Evolutionary conservation across 768 basidiomycete genomes (phyloP), one percentile per base, ranked within the genome.

Genomic region (Naganishia vaughanmartiniae): DNA sequence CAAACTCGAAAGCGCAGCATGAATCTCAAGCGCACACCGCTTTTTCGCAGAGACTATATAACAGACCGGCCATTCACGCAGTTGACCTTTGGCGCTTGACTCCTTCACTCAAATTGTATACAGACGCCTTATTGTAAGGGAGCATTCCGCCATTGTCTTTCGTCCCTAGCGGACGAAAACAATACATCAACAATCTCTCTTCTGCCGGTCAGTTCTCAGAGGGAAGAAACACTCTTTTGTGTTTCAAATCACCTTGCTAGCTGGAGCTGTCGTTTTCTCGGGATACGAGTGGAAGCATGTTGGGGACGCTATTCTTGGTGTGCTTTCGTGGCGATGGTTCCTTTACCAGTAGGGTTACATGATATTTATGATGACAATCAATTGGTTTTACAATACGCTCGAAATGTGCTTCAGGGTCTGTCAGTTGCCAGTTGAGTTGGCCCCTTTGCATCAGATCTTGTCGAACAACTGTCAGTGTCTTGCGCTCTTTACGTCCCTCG

Each of bases 101-200:
- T 65, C 63, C 31, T 70, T 36, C 12, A 15, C 39, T 54, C 63
- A 54, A 54, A 70, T 70, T 70, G 60, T 65, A 70, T 56, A 70
- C 69, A 70, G 69, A 70, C 58, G 69, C 69, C 69, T 70, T 70
- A 70, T 70, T 70, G 69, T 70, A 70, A 70, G 69, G 69, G 63
- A 60, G 58, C 36, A 70, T 65, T 60, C 31, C 54, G 36, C 54
- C 19, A 36, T 60, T 57, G 46, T n/a, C n/a, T 5, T 34, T 54
- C 24, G 45, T 67, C 28, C 28, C 34, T 19, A 9, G 39, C 30
- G 14, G 12, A 14, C 24, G 26, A 9, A 46, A 42, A 45, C 42
- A 45, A 33, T 14, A 12, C 19, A 46, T 51, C 54, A 39, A 70
- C 69, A 60, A 65, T 70, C 69, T 60, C 31, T 48, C 69, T 70